Evolutionary conservation across 441 rosid genomes (phyloP).

Genomic region (Macaranga tanarius): DNA sequence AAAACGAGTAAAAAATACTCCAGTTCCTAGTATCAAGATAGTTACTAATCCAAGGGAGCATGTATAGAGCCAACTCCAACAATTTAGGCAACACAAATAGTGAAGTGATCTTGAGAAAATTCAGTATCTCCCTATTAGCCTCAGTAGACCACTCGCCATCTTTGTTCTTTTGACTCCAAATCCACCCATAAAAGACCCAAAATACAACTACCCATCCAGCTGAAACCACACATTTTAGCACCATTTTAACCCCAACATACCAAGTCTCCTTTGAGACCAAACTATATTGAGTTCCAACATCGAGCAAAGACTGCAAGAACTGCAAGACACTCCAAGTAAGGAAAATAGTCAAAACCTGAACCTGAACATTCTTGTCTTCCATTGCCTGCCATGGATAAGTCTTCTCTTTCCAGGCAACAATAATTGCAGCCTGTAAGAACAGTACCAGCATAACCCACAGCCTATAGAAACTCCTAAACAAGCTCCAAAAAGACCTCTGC

Average conservation of each 20-base stretch:
- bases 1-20: conserved; percentile 59
- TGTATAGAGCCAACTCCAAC: conserved; percentile 55
- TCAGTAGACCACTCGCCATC: conserved; percentile 45
- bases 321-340: conserved; percentile 84
- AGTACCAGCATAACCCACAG: conserved; percentile 83
- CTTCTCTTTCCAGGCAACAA: conserved; percentile 73
- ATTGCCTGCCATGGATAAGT: conserved; percentile 60
- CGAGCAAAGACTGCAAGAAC: conserved; percentile 73
- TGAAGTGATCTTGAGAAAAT: conserved; percentile 59
- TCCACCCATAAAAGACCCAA: conserved; percentile 54
- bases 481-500: conserved; percentile 81
- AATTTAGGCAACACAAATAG: conserved; percentile 67
- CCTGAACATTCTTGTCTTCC: conserved; percentile 53
- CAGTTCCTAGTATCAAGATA: conserved; percentile 73
- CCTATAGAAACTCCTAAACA: conserved; percentile 76
- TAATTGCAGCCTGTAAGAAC: conserved; percentile 72
- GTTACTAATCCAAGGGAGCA: conserved; percentile 81
- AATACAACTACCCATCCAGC: conserved; percentile 61
- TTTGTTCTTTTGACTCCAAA: conserved; percentile 63
- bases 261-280: conserved; percentile 72
- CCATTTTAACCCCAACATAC: conserved; percentile 64
- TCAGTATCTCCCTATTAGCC: conserved; percentile 40
- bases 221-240: conserved; percentile 63
- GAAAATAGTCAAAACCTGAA: conserved; percentile 61
- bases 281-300: conserved; percentile 56